Evolutionary conservation across 2,329 filamentous ascomycete genomes (phyloP).

Genomic region (Colletotrichum sp.): DNA sequence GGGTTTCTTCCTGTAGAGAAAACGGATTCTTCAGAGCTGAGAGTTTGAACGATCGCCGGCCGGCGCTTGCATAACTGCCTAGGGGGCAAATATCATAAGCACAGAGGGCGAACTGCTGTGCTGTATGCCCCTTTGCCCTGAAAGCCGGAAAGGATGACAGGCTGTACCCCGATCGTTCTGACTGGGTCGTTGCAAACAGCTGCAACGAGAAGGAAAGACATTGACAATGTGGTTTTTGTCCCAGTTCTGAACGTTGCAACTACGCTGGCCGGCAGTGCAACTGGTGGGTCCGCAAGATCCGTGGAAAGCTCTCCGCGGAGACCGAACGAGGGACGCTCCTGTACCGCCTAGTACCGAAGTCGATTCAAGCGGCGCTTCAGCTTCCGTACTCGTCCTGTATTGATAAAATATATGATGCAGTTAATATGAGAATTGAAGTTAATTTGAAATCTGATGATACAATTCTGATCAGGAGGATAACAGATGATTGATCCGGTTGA

Average conservation of each 20-base stretch:
- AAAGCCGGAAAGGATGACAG: background rate
- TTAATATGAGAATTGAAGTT: background rate
- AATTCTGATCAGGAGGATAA: rapidly evolving
- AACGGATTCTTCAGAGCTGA: no score
- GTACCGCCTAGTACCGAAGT: rapidly evolving
- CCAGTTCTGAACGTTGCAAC: background rate
- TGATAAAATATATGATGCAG: rapidly evolving
- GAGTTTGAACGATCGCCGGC: no score
- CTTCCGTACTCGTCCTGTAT: background rate
- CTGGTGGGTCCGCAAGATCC: background rate
- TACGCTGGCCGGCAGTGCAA: background rate
- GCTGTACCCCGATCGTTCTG: background rate
- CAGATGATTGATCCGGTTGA: rapidly evolving
- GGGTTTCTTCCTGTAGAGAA: no score
- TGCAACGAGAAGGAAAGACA: background rate
- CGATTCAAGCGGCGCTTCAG: background rate
- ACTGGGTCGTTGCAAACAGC: background rate
- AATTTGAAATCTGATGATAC: background rate
- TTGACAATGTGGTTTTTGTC: background rate
- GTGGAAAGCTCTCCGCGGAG: background rate
- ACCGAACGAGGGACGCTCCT: background rate
- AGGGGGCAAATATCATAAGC: rapidly evolving
- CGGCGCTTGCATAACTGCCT: no score
- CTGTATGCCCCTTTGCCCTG: background rate
- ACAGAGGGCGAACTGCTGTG: background rate